phyloP scores from a whole-genome alignment of 2,329 filamentous ascomycete species.

The Trichocomaceae sp. region DNA sequence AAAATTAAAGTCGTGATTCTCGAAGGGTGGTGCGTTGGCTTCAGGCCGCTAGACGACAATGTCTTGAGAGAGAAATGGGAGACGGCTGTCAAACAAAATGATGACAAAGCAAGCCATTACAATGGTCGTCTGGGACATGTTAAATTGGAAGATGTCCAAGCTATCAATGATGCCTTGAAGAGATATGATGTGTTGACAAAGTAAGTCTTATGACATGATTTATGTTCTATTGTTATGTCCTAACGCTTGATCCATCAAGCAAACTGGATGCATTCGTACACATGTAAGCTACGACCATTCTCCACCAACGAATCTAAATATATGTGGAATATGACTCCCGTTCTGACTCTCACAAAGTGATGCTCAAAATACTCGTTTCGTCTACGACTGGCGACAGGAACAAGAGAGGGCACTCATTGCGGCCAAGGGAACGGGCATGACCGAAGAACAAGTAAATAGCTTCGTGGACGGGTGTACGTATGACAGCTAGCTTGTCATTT shows the following conservation, averaged over 20 bases:
- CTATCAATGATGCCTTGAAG: constrained; percentile 54
- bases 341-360: constrained; percentile 43
- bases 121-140: constrained; percentile 49
- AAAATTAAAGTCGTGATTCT: constrained; percentile 63
- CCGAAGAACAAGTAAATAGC: constrained; percentile 65
- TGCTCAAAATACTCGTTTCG: constrained; percentile 64
- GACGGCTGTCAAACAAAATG: constrained; percentile 39
- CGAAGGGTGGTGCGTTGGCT: constrained; percentile 89
- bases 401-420: constrained; percentile 67
- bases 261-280: constrained; percentile 59
- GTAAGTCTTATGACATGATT: constrained; percentile 24
- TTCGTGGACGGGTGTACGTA: constrained; percentile 64
- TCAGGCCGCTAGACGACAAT: constrained; percentile 57
- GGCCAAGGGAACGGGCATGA: constrained; percentile 69
- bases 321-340: background rate
- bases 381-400: constrained; percentile 77
- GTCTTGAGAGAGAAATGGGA: constrained; percentile 50
- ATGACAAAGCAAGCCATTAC: constrained; percentile 42
- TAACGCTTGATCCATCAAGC: constrained; percentile 18
- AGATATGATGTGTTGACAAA: constrained; percentile 55
- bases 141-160: constrained; percentile 49
- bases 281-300: constrained; percentile 40
- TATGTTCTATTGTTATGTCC: background rate
- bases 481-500: background rate
- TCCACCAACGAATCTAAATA: background rate